Evolutionary conservation across 305 asterid species (phyloP), one percentile per base, ranked within the genome.

Genomic region (Euphrasia arctica): DNA sequence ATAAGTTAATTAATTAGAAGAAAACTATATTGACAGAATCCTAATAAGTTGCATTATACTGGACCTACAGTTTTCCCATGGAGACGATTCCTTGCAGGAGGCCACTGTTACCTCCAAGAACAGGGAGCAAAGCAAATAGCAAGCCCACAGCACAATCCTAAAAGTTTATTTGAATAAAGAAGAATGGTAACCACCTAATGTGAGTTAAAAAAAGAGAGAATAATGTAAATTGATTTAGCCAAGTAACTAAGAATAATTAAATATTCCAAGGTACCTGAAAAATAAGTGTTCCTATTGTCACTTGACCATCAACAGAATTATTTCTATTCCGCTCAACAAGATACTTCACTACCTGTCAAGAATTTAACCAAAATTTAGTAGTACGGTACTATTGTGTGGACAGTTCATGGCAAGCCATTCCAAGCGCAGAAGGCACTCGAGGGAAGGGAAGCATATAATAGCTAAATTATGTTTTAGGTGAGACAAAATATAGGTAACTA

Each of bases 61-160:
- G 54, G 57, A 68, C 94, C 73, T 75, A 89, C 96, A 81, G 58
- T 78, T 82, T 86, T 69, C 92, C 95, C 92, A 89, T 84, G 31
- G 95, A 84, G 70, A 75, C 54, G 75, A 89, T 78, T 81, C 95
- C 96, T 52, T 66, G 83, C 77, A 86, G 66, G 78, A 86, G 71
- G 65, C 96, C 95, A 69, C 89, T 79, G 70, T 74, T 75, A 72
- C 96, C 96, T 55, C 96, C 92, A 59, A 89, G 83, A 74, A 89
- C 82, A 34, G 96, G 95, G 49, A 89, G 92, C 84, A 89, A 75
- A 56, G 96, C 96, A 69, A 89, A 89, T 56, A 89, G 74, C 75
- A 89, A 82, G 66, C 95, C 96, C 76, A 89, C 96, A 52, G 95
- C 92, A 68, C 92, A 89, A 66, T 88, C 96, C 96, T 88, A 74